These are phyloP conservation scores for Saturnispora silvae DNA, from an alignment of 805 yeast species.

Conservation along the genomic window DNA sequence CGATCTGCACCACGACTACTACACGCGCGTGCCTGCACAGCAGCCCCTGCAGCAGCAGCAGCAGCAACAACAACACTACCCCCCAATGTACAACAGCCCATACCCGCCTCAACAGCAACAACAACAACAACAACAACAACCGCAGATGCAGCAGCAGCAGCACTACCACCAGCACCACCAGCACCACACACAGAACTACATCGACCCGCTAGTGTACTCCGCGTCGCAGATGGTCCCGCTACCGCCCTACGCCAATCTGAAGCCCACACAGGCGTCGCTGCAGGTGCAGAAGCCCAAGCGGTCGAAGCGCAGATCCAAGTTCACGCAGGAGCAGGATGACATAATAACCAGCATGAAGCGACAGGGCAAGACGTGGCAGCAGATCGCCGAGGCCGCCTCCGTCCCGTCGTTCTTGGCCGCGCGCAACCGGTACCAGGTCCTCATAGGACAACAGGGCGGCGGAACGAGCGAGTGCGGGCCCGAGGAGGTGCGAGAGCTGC, in stretches of 20 bases:
- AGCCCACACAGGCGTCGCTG: constrained; percentile 17
- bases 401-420: constrained; percentile 66
- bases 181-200: background rate
- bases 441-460: constrained; percentile 77
- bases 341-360: constrained; percentile 50
- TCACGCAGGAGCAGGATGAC: constrained; percentile 57
- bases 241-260: constrained; percentile 21
- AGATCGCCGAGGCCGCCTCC: constrained; percentile 54
- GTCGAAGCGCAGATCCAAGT: constrained; percentile 55
- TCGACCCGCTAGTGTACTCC: constrained; percentile 13
- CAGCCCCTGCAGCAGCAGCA: too few relatives aligned
- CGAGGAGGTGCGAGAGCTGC: constrained; percentile 43
- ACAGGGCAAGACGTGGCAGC: constrained; percentile 61
- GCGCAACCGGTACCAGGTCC: constrained; percentile 66
- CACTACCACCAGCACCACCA: background rate
- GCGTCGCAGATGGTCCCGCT: constrained; percentile 20
- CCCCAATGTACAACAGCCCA: too few relatives aligned
- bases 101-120: too few relatives aligned
- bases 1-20: too few relatives aligned
- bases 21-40: too few relatives aligned
- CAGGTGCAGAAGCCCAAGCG: constrained; percentile 30
- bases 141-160: too few relatives aligned
- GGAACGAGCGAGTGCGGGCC: constrained; percentile 54
- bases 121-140: too few relatives aligned
- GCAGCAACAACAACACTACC: too few relatives aligned